These are phyloP conservation scores for Polytrichum commune DNA, from an alignment of 225 moss, liverwort and hornwort species.

Conservation along the genomic window DNA sequence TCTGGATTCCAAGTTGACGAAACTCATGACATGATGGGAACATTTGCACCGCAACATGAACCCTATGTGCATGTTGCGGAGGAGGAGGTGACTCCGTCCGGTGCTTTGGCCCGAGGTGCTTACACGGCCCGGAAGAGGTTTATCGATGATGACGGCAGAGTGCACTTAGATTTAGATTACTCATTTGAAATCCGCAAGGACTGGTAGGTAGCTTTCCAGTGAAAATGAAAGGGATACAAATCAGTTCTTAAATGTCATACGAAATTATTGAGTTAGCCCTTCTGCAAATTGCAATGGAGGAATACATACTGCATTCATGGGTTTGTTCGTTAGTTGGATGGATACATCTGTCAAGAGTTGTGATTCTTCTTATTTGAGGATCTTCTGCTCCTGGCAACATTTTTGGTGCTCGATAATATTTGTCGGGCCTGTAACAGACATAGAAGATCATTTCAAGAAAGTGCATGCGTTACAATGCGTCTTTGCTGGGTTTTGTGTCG, in stretches of 20 bases:
- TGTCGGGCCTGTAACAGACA: too few species aligned
- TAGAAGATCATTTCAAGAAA: too few species aligned
- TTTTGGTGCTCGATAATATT: too few species aligned
- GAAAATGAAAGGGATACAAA: background rate
- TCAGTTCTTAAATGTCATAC: background rate
- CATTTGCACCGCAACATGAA: conserved; percentile 78
- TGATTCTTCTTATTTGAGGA: too few species aligned
- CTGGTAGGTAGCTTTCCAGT: conserved; percentile 27
- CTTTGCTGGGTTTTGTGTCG: too few species aligned
- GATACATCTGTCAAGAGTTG: too few species aligned
- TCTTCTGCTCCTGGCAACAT: too few species aligned
- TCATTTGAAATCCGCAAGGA: conserved; percentile 90
- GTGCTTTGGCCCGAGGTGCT: conserved; percentile 77
- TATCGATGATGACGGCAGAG: conserved; percentile 79
- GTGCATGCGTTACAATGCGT: too few species aligned
- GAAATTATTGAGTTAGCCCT: too few species aligned
- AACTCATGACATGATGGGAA: conserved; percentile 87
- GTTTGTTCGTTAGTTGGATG: too few species aligned
- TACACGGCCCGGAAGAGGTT: conserved; percentile 92
- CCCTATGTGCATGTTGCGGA: conserved; percentile 79
- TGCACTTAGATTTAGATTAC: conserved; percentile 78
- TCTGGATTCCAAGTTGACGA: conserved; percentile 83
- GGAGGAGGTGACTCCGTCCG: conserved; percentile 92
- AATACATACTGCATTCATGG: too few species aligned
- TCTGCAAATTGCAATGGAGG: too few species aligned